These are phyloP conservation scores for Chlorella sp. DNA, from an alignment of 139 green algal species.

Conservation along the genomic window DNA sequence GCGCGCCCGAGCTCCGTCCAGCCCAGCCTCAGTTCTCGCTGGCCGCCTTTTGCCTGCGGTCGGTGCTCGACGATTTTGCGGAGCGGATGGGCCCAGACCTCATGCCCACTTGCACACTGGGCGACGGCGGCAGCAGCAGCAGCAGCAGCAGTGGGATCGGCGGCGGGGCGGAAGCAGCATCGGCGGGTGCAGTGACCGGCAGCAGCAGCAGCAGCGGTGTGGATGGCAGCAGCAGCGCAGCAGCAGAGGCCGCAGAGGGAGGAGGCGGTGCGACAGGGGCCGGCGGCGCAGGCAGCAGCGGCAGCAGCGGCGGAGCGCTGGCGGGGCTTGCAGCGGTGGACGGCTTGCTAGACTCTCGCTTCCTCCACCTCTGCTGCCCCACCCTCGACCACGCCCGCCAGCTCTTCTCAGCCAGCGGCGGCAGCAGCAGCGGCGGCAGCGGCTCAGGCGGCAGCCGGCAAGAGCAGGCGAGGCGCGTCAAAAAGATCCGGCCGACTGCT, in stretches of 20 bases:
- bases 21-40: conserved; percentile 16
- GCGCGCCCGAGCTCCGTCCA: conserved; percentile 32
- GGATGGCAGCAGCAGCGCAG: too few species aligned
- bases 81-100: conserved; percentile 9
- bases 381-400: conserved; percentile 36
- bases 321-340: conserved; percentile 34
- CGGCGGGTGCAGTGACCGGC: not conserved
- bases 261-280: not conserved
- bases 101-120: not conserved
- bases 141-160: not conserved
- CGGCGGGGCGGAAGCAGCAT: not conserved
- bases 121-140: not conserved
- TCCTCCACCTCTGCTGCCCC: conserved; percentile 67
- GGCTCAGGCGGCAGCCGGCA: not conserved
- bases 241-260: not conserved
- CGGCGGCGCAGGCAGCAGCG: not conserved
- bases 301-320: not conserved
- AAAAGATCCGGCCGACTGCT: conserved; percentile 37
- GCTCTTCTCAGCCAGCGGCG: conserved; percentile 2
- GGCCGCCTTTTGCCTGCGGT: conserved; percentile 48
- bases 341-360: conserved; percentile 46
- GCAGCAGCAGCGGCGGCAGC: not conserved
- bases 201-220: not conserved
- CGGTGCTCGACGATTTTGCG: conserved; percentile 46
- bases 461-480: conserved; percentile 2